Percentiles rank a stretch among this genome's conserved stretches.
Conservation (phyloP, 1,284 basidiomycete species). For the Testicularia cyperi region DNA sequence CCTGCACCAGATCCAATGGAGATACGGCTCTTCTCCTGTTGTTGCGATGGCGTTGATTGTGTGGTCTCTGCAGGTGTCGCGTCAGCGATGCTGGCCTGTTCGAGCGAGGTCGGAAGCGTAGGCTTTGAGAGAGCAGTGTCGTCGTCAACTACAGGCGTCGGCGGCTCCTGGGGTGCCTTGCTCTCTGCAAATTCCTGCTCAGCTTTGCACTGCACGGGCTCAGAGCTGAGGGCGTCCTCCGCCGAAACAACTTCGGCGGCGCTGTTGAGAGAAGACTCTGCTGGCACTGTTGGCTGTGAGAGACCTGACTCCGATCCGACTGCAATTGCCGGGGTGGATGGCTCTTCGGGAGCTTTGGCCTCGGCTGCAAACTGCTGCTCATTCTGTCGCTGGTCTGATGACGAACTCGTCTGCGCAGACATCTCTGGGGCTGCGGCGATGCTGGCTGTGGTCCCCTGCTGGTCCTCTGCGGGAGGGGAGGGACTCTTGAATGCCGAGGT, state of each 20-base stretch:
- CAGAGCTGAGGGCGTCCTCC: constrained; percentile 1
- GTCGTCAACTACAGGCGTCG: constrained; percentile 2
- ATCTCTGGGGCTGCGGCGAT: not conserved
- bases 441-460: too few relatives aligned
- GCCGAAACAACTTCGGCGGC: constrained; percentile 9
- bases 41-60: too few relatives aligned
- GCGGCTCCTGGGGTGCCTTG: constrained; percentile 20
- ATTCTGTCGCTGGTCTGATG: constrained; percentile 4
- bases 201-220: constrained; percentile 9
- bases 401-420: not conserved
- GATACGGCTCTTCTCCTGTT: constrained; percentile 10
- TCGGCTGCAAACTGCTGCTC: constrained; percentile 28
- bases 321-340: constrained; percentile 14
- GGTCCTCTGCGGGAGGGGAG: constrained; percentile 15
- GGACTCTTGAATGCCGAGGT: constrained; percentile 35
- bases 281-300: constrained; percentile 33
- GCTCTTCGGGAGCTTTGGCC: constrained; percentile 30
- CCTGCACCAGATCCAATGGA: constrained; percentile 23
- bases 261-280: constrained; percentile 15
- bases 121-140: constrained; percentile 19
- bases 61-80: not conserved
- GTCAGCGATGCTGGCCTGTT: constrained; percentile 6
- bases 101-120: constrained; percentile 20
- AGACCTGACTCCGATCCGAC: constrained; percentile 10
- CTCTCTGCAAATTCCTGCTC: constrained; percentile 21